Percentiles rank a stretch among this genome's conserved stretches.
Evolutionary conservation across 805 yeast species (phyloP).

Genomic region (Pichia sporocuriosa): DNA sequence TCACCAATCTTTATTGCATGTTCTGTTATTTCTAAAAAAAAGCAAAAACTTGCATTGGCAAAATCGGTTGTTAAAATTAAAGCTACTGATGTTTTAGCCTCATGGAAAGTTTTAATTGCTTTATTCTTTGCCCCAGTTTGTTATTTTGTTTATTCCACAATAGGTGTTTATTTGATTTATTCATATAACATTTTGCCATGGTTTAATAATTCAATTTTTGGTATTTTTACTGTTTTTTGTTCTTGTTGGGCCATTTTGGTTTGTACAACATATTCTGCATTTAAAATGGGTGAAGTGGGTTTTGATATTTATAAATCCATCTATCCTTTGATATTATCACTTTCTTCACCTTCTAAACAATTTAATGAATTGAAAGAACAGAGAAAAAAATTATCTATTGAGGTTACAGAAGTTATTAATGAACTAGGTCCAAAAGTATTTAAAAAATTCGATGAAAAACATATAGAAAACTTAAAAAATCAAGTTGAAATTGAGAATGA

Average conservation of each 20-base stretch:
- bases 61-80: slow-evolving; percentile 82
- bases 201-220: slow-evolving; percentile 5
- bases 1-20: slow-evolving; percentile 82
- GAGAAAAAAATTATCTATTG: slow-evolving; percentile 55
- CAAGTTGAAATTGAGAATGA: slow-evolving; percentile 21
- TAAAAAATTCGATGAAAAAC: slow-evolving; percentile 53
- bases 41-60: slow-evolving; percentile 73
- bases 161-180: slow-evolving; percentile 34
- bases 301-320: slow-evolving; percentile 82
- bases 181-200: slow-evolving; percentile 17
- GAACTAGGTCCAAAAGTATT: slow-evolving; percentile 78
- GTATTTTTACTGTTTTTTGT: slow-evolving; percentile 31
- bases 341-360: slow-evolving; percentile 45
- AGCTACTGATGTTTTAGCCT: slow-evolving; percentile 90
- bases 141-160: slow-evolving; percentile 68
- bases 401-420: slow-evolving; percentile 76
- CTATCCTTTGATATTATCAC: slow-evolving; percentile 62
- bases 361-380: slow-evolving; percentile 51
- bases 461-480: slow-evolving; percentile 14
- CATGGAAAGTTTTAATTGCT: slow-evolving; percentile 90
- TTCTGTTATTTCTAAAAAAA: slow-evolving; percentile 59
- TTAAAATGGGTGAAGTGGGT: slow-evolving; percentile 88
- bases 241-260: slow-evolving; percentile 59
- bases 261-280: slow-evolving; percentile 76
- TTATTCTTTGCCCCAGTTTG: slow-evolving; percentile 82